phyloP scores from a whole-genome alignment of 176 grass and related monocot species.

The Stipa capillata region DNA sequence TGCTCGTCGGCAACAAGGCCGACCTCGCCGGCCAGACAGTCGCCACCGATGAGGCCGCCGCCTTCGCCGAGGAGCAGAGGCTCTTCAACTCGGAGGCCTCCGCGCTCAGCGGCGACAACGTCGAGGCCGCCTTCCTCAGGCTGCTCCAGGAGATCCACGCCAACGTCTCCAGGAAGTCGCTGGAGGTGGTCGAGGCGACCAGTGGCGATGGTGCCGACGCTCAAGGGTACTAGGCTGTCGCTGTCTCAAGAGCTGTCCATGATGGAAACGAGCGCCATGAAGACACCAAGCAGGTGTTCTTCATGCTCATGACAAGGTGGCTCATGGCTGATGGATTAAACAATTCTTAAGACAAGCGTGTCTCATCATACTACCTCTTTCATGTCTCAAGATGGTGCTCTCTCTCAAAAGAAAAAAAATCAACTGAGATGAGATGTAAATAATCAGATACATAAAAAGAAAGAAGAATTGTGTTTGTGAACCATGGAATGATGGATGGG shows the following conservation, averaged over 20 bases:
- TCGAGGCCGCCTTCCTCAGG: slow-evolving; percentile 56
- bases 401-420: background rate
- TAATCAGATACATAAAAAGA: background rate
- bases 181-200: slow-evolving; percentile 25
- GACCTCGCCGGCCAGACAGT: too few species aligned
- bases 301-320: too few species aligned
- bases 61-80: slow-evolving; percentile 78
- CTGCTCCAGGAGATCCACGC: slow-evolving; percentile 60
- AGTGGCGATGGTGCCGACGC: background rate
- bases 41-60: slow-evolving; percentile 45
- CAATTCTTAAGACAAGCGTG: too few species aligned
- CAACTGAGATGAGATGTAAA: background rate
- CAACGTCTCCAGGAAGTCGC: slow-evolving; percentile 43
- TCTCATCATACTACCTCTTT: too few species aligned
- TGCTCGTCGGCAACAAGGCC: slow-evolving; percentile 87
- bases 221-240: slow-evolving; percentile 54
- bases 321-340: too few species aligned
- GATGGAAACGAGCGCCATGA: slow-evolving; percentile 74
- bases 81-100: slow-evolving; percentile 87
- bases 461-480: background rate
- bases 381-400: background rate
- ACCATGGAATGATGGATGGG: background rate
- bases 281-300: background rate
- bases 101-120: slow-evolving; percentile 73
- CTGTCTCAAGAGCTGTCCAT: slow-evolving; percentile 48